Base-by-base conservation (phyloP, 768 basidiomycete species). In the Tylopilus balloui region DNA sequence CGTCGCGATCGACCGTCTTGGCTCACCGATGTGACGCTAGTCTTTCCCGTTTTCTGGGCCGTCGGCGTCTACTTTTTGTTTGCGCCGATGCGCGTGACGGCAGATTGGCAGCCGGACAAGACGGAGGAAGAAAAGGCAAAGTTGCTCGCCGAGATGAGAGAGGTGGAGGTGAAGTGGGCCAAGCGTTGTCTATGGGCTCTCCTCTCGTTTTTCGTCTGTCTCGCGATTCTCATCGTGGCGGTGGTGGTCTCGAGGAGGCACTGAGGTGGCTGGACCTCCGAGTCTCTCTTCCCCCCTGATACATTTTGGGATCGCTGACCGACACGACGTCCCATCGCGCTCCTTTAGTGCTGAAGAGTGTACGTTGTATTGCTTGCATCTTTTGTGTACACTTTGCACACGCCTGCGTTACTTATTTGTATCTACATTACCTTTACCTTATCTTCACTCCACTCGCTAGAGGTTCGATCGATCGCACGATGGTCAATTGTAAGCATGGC, bases 41-140 rank as follows among this genome's bases (percentile, higher is more conserved):
- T 83, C 43, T 83, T 83, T 61, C 78, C 78, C 3, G 69, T 77
- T 34, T 83, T 84, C 62, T 83, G 81, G 81, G 70, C 76, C 38
- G 68, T 82, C 46, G 81, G 81, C 19, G 71, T 75, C 23, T 69
- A 78, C 59, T 78, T 84, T 55, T 72, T 83, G 17, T 62, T 77
- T 40, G 75, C 73, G 7, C 80, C 81, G 10, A 64, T 83, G 42
- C 77, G 71, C 34, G 59, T 64, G 43, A 70, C 75, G 31, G 72
- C 74, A 13, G 70, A 74, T 13, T 83, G 82, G 82, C 70, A 80
- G 60, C 69, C 75, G 0, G 79, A 77, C 48, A 81, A 77, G 64
- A 79, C 79, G 5, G 71, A 71, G 45, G 75, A 70, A 8, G 81
- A 81, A 54, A 74, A 69, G 25, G 66, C 70, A 40, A 63, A 68